These are phyloP conservation scores for Umbelopsis sp. DNA, from an alignment of 371 early-diverging fungal genomes.

Conservation along the genomic window DNA sequence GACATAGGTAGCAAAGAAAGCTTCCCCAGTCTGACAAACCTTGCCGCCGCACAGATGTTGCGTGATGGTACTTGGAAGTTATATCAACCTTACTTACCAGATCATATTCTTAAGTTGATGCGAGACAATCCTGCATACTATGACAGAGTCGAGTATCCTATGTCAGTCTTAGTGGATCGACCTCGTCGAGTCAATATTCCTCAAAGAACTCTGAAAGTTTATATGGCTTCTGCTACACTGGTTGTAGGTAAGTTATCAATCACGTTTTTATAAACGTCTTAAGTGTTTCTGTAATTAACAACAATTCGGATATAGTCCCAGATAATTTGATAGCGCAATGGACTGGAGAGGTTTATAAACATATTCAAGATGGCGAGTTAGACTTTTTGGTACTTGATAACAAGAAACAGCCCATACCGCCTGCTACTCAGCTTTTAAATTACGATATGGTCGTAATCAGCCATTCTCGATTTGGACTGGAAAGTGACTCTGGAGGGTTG, in stretches of 20 bases:
- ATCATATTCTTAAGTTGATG: constrained; percentile 30
- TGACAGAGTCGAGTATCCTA: constrained; percentile 30
- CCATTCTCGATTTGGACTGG: constrained; percentile 62
- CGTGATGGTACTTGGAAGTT: constrained; percentile 46
- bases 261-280: not conserved
- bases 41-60: constrained; percentile 43
- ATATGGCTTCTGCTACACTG: constrained; percentile 63
- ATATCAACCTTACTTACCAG: constrained; percentile 35
- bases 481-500: constrained; percentile 57
- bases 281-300: not conserved
- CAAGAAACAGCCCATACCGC: constrained; percentile 48
- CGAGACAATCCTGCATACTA: constrained; percentile 54
- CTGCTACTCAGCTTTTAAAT: constrained; percentile 46
- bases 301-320: constrained; percentile 54
- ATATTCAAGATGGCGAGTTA: constrained; percentile 55
- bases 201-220: constrained; percentile 46
- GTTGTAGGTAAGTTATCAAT: constrained; percentile 47
- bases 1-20: constrained; percentile 26
- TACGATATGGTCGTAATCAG: constrained; percentile 72
- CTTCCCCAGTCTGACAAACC: constrained; percentile 40
- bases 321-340: constrained; percentile 77
- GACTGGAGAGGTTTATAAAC: constrained; percentile 74
- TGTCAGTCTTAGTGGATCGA: constrained; percentile 26
- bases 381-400: constrained; percentile 50
- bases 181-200: constrained; percentile 24